Evolutionary conservation across 768 basidiomycete genomes (phyloP).

Genomic region (Lactifluus echinatus): DNA sequence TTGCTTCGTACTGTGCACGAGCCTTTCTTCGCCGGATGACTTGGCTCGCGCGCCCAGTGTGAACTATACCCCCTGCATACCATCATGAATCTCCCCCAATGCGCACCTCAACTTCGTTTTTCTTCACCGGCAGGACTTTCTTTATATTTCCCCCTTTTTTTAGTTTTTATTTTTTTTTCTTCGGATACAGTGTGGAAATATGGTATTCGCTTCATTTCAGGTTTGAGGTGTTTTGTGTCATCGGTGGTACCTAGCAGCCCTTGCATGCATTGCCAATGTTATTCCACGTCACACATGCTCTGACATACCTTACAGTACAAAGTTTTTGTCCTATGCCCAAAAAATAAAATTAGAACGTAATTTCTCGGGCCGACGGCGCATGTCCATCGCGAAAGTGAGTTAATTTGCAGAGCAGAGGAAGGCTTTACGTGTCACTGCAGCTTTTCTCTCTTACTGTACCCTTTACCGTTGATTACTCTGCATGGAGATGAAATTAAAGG

Average conservation of each 20-base stretch:
- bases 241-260: too few species aligned
- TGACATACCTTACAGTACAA: too few species aligned
- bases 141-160: background rate
- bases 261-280: too few species aligned
- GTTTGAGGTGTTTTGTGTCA: background rate
- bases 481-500: background rate
- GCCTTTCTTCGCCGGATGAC: background rate
- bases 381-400: too few species aligned
- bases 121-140: background rate
- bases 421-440: background rate
- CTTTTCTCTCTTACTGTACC: background rate
- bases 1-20: background rate
- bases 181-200: background rate
- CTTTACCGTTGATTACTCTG: background rate
- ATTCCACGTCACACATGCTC: too few species aligned
- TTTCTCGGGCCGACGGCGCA: background rate
- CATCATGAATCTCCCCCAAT: background rate
- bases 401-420: background rate
- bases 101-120: background rate
- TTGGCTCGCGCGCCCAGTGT: background rate
- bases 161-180: background rate
- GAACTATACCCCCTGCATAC: conserved; percentile 1
- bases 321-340: background rate
- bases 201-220: background rate
- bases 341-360: background rate